Evolutionary conservation across 163 green algal species (phyloP).

Genomic region (Chloromonas sp.): DNA sequence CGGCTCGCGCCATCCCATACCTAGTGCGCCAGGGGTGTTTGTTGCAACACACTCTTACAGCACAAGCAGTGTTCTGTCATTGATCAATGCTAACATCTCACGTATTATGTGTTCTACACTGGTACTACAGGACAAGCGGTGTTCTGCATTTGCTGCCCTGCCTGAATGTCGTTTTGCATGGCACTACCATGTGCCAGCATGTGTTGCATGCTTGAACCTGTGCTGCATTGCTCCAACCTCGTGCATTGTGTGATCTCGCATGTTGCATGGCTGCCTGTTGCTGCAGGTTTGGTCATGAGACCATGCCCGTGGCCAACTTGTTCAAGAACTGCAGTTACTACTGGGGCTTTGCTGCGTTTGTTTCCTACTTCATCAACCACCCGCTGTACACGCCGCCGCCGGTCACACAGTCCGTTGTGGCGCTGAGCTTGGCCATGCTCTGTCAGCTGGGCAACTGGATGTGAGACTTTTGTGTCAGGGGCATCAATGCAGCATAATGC

Average conservation of each 20-base stretch:
- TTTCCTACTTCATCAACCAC: conserved; percentile 98
- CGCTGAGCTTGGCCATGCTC: conserved; percentile 32
- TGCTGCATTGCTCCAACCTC: background rate
- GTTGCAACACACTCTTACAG: too few relatives aligned
- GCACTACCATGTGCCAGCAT: too few relatives aligned
- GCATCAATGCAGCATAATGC: background rate
- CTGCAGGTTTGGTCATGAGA: conserved; percentile 88
- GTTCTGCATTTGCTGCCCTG: too few relatives aligned
- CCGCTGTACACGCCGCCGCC: conserved; percentile 84
- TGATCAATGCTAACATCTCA: too few relatives aligned
- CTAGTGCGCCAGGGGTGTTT: too few relatives aligned
- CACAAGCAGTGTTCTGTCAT: too few relatives aligned
- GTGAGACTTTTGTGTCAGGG: conserved; percentile 8
- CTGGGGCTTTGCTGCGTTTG: conserved; percentile 88
- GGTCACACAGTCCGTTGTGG: conserved; percentile 34
- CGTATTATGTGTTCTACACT: too few relatives aligned
- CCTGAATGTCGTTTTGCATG: too few relatives aligned
- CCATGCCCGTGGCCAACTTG: conserved; percentile 96
- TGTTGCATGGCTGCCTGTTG: background rate
- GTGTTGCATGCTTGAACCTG: conserved; percentile 11
- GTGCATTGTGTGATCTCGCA: background rate
- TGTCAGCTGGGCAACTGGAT: conserved; percentile 55
- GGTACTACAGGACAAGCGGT: too few relatives aligned
- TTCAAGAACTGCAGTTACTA: conserved; percentile 98
- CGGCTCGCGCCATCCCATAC: too few relatives aligned